Evolutionary conservation across 345 rosid species (phyloP).

Genomic region (Bruguiera sexangula): DNA sequence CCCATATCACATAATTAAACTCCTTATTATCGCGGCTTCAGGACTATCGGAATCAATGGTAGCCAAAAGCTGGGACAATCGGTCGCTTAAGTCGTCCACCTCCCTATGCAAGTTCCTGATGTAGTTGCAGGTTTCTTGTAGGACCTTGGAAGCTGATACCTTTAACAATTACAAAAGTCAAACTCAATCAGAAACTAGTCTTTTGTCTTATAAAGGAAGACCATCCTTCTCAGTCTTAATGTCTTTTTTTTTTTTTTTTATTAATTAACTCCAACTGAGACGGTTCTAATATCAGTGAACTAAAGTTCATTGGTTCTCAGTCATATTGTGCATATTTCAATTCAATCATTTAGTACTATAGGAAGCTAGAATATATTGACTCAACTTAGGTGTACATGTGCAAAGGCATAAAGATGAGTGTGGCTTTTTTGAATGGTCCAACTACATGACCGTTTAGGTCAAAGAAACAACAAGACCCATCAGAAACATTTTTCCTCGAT

Average conservation of each 20-base stretch:
- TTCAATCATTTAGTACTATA: not conserved
- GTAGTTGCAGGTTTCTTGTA: conserved; percentile 95
- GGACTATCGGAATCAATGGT: conserved; percentile 83
- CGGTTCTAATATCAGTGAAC: too few species aligned
- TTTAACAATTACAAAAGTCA: conserved; percentile 16
- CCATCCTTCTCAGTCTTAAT: too few species aligned
- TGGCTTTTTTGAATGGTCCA: conserved; percentile 17
- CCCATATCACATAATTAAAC: conserved; percentile 56
- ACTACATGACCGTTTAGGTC: not conserved
- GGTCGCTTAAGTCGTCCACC: conserved; percentile 83
- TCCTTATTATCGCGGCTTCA: conserved; percentile 91
- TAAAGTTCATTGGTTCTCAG: too few species aligned
- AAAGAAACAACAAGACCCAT: not conserved
- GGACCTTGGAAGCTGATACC: conserved; percentile 89
- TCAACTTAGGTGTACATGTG: not conserved
- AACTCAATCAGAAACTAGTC: conserved; percentile 2
- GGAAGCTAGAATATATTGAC: too few species aligned
- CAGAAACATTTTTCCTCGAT: conserved; percentile 23
- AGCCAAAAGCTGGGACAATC: conserved; percentile 76
- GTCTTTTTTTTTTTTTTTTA: not conserved
- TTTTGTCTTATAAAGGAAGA: not conserved
- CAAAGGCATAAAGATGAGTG: not conserved
- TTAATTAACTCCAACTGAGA: too few species aligned
- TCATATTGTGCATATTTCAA: not conserved
- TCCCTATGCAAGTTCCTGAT: conserved; percentile 82